Base-by-base conservation (phyloP, 2,329 filamentous ascomycete species). In the Tolypocladium tundrense region DNA sequence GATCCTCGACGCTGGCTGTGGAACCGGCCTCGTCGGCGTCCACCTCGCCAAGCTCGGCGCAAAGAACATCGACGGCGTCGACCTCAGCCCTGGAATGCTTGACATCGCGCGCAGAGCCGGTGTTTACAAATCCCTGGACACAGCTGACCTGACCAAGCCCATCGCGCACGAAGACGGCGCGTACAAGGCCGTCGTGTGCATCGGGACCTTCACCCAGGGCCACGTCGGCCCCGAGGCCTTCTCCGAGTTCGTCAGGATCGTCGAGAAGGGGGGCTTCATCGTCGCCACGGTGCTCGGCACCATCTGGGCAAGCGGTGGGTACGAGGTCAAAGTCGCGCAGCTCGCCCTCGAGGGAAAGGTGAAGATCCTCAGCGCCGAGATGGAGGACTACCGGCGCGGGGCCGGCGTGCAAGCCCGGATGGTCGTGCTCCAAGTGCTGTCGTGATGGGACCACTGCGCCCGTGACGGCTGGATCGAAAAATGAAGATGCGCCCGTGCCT, bases 1-100 rank as follows among this genome's bases (percentile, higher is more conserved):
- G 59, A 76, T 83, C 57, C 72, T 81, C 0, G 80, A 83, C 59
- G 79, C 79, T 27, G 80, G 80, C n/a, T 82, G 80, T 58, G 80
- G 80, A 4, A 83, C 79, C 0, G 80, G 80, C 0, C 73, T 81
- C 10, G 79, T 81, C 13, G 80, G 79, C 4, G 66, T 73, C 24
- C 75, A 75, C 33, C 73, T 83, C 4, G 70, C 73, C 27, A 67
- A 73, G 42, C 65, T 71, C 39, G 75, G 77, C 3, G 75, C 74
- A 4, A 70, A 71, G 42, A 68, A 71, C n/a, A 73, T 83, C 48
- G 77, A 82, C 55, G 81, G 81, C 33, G 66, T 81, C 33, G 81
- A 84, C 61, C 68, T 82, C 19, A 79, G 76, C 55, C 71, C 74
- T 1, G 75, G 77, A 39, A 83, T 83, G 81, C 74, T 84, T 6